Conservation (phyloP, 106 monocot species). For the Allium sativum region DNA sequence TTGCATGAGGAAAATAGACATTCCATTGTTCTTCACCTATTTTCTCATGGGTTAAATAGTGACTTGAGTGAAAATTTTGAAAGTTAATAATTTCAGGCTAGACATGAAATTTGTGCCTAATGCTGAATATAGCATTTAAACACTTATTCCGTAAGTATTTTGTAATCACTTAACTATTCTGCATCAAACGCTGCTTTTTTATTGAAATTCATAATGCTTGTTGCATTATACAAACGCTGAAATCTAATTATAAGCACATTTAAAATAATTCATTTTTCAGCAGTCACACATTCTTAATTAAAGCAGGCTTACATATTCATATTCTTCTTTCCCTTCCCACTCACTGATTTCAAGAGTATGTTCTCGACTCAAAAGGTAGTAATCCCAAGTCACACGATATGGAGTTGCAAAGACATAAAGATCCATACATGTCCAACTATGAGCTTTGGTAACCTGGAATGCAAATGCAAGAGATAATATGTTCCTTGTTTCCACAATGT, state of each 20-base stretch:
- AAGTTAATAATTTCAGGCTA: background rate
- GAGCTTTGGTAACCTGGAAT: conserved; percentile 51
- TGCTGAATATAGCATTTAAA: too few relatives aligned
- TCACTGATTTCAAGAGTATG: conserved; percentile 75
- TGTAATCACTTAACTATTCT: too few relatives aligned
- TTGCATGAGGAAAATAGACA: conserved; percentile 71
- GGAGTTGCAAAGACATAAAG: conserved; percentile 95
- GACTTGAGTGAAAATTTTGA: background rate
- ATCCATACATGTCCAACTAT: conserved; percentile 98
- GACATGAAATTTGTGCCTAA: background rate
- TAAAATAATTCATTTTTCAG: too few relatives aligned
- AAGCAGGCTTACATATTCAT: conserved; percentile 69
- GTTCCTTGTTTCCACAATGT: background rate
- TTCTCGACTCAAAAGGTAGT: conserved; percentile 68
- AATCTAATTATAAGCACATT: too few relatives aligned
- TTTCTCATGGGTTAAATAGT: conserved; percentile 6
- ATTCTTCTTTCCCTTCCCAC: conserved; percentile 73
- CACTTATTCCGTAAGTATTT: too few relatives aligned
- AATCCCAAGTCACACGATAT: conserved; percentile 93
- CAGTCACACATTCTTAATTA: background rate
- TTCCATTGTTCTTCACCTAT: conserved; percentile 70
- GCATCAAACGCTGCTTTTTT: too few relatives aligned
- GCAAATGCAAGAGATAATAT: background rate
- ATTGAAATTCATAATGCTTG: too few relatives aligned
- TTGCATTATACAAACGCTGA: too few relatives aligned